Base-by-base conservation (phyloP, 129 eudicot species). In the Pittosporum tobira region DNA sequence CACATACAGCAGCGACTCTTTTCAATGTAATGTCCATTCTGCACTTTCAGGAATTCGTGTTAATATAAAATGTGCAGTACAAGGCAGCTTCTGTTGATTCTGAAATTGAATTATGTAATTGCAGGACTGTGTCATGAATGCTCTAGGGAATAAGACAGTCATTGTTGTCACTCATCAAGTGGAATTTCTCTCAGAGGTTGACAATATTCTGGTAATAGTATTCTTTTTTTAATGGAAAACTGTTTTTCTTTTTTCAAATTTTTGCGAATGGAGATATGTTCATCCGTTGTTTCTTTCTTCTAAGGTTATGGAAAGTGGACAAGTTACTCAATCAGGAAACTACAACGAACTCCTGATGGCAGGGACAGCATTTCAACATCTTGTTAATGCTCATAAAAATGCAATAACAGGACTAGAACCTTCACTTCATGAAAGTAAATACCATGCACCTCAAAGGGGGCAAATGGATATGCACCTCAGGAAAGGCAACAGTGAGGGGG, bases 161-260 rank as follows among this genome's bases (percentile, higher is more conserved):
- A 71, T 85, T 68, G 86, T 89, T 9, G 95, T 82, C 50, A 89
- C 95, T 44, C 97, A 85, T 77, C 94, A 82, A 76, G 88, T 89
- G 73, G 95, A 89, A 61, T 82, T 82, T 65, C 94, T 89, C 16
- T 67, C 82, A 11, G 63, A 66, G 6, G 95, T 77, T 25, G 91
- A 88, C 63, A 59, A 57, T 15, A 82, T 88, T 66, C 70, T 84
- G 91, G 95, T 88, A 87, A 82, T 21, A 11, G 7, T 44, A 44
- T 44, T 44, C n/a, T n/a, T n/a, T n/a, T n/a, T n/a, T n/a, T n/a
- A n/a, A n/a, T n/a, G n/a, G n/a, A n/a, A n/a, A n/a, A n/a, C n/a
- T n/a, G n/a, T n/a, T n/a, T n/a, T n/a, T n/a, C n/a, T n/a, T 0
- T 36, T 4, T 48, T 7, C 24, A 48, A n/a, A n/a, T 0, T n/a